Base-by-base conservation (phyloP, 495 filamentous ascomycete genomes). In the Hypoxylon fragiforme region DNA sequence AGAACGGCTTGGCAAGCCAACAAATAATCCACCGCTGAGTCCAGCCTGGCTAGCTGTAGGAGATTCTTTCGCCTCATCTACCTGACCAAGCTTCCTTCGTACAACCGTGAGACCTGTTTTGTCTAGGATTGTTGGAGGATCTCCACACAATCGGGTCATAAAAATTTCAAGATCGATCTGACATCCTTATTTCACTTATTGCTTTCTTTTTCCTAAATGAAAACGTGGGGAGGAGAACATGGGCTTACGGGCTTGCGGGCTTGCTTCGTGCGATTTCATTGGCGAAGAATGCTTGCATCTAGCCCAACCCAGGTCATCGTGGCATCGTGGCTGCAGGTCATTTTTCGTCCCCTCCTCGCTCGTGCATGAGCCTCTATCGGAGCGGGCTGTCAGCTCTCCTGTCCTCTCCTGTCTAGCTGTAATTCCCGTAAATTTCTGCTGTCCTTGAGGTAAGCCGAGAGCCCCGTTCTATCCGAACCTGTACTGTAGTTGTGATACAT, bases 1-100 rank as follows among this genome's bases (percentile, higher is more conserved):
- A 30, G 13, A 43, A 6, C 12, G 36, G 36, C 57, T 60, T 60
- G 57, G 57, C 57, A 50, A 45, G 40, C 46, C 45, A 55, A n/a
- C 57, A 28, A 36, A 47, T 36, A 43, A 22, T 24, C 45, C 44
- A 13, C 13, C 43, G 8, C 21, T 20, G 32, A n/a, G 26, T 37
- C 9, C 24, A 24, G 22, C 20, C 39, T 44, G 26, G 21, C n/a
- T 20, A 24, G 18, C 24, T 28, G 24, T 28, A 28, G 24, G 4
- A 28, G 4, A 28, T 28, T 9, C 4, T 28, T 9, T 28, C 31
- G 31, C 31, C 31, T 34, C 31, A 34, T n/a, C 31, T n/a, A 13
- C 31, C 31, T 34, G 3, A 34, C 12, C 31, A 7, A 12, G 6
- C n/a, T n/a, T 34, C 31, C 7, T 34, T 34, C 31, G 31, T 34